Conservation (phyloP, 2,329 filamentous ascomycete genomes). For the Colletotrichum orbiculare region DNA sequence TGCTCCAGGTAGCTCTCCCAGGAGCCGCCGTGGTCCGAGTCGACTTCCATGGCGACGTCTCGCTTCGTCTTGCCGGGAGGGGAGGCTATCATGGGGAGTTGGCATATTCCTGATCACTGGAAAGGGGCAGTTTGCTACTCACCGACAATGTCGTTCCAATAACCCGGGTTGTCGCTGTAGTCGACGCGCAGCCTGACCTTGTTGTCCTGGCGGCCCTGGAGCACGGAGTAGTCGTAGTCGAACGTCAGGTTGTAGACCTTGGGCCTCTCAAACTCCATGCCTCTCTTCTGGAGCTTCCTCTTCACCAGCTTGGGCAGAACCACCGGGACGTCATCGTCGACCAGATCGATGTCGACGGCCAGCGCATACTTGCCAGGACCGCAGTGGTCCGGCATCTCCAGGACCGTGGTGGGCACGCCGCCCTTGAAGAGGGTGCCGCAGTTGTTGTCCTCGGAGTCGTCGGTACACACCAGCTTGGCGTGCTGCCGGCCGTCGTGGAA, state of each 20-base stretch:
- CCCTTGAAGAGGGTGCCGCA: slow-evolving; percentile 16
- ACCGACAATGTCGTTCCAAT: not conserved
- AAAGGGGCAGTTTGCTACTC: too few species aligned
- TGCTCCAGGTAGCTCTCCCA: slow-evolving; percentile 25
- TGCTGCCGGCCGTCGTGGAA: slow-evolving; percentile 4
- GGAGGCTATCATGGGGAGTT: too few species aligned
- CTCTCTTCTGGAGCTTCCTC: not conserved
- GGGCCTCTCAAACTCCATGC: not conserved
- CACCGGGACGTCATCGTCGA: not conserved
- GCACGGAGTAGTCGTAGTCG: slow-evolving; percentile 11
- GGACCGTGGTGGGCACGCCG: slow-evolving; percentile 2
- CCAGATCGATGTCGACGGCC: slow-evolving; percentile 4
- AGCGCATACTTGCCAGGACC: slow-evolving; percentile 14
- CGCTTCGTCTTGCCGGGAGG: not conserved
- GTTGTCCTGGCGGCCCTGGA: not conserved
- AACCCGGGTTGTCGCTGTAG: slow-evolving; percentile 12
- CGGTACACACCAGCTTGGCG: slow-evolving; percentile 7
- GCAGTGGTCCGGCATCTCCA: slow-evolving; percentile 15
- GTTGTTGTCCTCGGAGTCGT: slow-evolving; percentile 6
- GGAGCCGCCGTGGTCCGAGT: slow-evolving; percentile 22
- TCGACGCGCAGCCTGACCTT: slow-evolving; percentile 7
- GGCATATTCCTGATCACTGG: too few species aligned
- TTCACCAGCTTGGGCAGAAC: slow-evolving; percentile 1
- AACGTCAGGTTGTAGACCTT: slow-evolving; percentile 12
- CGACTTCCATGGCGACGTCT: slow-evolving; percentile 12